Conservation (phyloP, 2,329 filamentous ascomycete genomes). For the Cladophialophora yegresii region DNA sequence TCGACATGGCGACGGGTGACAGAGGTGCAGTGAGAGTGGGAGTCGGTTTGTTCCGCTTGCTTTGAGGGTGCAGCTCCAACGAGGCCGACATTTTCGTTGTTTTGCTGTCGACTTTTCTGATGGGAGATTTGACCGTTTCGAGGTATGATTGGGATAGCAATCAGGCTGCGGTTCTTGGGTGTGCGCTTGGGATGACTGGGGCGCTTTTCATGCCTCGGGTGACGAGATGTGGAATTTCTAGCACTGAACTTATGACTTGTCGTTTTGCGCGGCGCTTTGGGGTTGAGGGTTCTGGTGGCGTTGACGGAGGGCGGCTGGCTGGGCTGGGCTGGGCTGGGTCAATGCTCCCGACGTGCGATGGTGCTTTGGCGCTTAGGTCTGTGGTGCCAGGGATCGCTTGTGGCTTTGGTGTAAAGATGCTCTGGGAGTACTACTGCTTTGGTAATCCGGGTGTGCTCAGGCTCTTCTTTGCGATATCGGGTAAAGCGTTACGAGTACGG, state of each 20-base stretch:
- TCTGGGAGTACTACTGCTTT: not conserved
- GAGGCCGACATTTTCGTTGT: conserved; percentile 17
- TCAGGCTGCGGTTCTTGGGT: not conserved
- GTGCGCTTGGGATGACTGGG: not conserved
- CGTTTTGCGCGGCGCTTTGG: not conserved
- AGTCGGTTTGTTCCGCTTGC: conserved; percentile 18
- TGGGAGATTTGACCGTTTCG: not conserved
- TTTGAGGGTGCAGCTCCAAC: conserved; percentile 9
- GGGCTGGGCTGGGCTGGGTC: not conserved
- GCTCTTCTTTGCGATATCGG: conserved; percentile 3
- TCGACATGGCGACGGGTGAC: conserved; percentile 24
- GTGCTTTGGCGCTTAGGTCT: not conserved
- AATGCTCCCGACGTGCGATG: not conserved
- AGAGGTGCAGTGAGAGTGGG: conserved; percentile 8
- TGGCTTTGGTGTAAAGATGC: not conserved
- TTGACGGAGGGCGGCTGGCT: not conserved
- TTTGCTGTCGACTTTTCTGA: not conserved
- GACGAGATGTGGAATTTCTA: not conserved
- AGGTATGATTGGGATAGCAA: not conserved
- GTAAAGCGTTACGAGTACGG: not conserved
- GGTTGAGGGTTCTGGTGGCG: not conserved
- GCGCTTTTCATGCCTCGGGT: not conserved
- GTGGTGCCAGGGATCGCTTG: not conserved
- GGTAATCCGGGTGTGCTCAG: not conserved
- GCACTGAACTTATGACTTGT: not conserved